Percentiles rank a stretch among this genome's conserved stretches.
Evolutionary conservation across 108 stramenopile species (phyloP).

Genomic region (Nitzschia sp.): DNA sequence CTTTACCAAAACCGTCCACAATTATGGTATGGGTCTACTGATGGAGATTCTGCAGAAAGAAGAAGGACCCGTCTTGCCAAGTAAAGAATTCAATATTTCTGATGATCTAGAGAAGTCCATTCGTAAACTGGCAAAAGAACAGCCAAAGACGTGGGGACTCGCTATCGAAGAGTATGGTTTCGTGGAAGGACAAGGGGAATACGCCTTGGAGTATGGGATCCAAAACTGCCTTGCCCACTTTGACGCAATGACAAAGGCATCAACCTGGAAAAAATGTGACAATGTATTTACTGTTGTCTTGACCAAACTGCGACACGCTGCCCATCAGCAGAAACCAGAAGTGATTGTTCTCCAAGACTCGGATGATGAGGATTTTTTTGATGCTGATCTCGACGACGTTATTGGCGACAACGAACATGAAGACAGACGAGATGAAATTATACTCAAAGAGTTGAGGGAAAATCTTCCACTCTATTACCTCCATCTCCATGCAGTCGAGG

Average conservation of each 20-base stretch:
- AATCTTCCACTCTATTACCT: slow-evolving; percentile 50
- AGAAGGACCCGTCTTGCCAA: slow-evolving; percentile 42
- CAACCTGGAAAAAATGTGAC: slow-evolving; percentile 17
- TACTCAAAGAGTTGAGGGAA: slow-evolving; percentile 31
- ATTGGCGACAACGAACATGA: slow-evolving; percentile 2
- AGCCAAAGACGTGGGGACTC: slow-evolving; percentile 19
- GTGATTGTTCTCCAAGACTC: not conserved
- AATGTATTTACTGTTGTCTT: slow-evolving; percentile 33
- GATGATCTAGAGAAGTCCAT: not conserved
- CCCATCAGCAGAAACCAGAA: not conserved
- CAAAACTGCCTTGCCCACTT: slow-evolving; percentile 40
- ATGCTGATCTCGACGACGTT: not conserved
- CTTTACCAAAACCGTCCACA: slow-evolving; percentile 28
- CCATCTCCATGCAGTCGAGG: slow-evolving; percentile 50
- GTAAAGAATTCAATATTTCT: not conserved
- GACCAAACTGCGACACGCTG: slow-evolving; percentile 23
- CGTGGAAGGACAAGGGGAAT: not conserved
- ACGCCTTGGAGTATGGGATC: slow-evolving; percentile 35
- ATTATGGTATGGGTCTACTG: slow-evolving; percentile 44
- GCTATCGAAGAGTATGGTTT: slow-evolving; percentile 25
- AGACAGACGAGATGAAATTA: not conserved
- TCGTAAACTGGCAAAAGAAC: not conserved
- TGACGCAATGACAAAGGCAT: slow-evolving; percentile 2
- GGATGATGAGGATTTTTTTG: not conserved
- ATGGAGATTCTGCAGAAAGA: slow-evolving; percentile 48